These are phyloP conservation scores for Gossypium davidsonii DNA, from an alignment of 441 rosid species.

Conservation along the genomic window DNA sequence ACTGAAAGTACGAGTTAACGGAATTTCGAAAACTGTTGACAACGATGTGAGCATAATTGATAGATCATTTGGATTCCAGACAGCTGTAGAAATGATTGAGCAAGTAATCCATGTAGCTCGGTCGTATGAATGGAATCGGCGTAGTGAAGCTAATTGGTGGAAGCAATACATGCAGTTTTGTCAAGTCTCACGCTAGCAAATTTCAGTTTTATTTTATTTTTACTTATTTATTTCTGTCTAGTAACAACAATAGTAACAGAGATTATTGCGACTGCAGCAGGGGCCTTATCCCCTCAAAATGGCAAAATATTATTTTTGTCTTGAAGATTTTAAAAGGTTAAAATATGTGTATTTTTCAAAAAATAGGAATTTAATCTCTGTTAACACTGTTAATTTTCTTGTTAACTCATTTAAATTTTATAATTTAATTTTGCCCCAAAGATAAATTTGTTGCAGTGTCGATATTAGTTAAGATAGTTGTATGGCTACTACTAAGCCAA, in stretches of 20 bases:
- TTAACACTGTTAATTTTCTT: too few species aligned
- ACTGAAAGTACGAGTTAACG: slow-evolving; percentile 30
- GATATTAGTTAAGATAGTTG: neutral
- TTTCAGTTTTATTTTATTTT: neutral
- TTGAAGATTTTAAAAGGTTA: too few species aligned
- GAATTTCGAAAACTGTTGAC: slow-evolving; percentile 79
- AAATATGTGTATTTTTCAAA: too few species aligned
- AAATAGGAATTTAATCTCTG: too few species aligned
- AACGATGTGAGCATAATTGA: slow-evolving; percentile 81
- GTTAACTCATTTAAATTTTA: too few species aligned
- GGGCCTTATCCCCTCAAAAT: too few species aligned
- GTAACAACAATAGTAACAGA: neutral
- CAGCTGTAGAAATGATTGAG: slow-evolving; percentile 86
- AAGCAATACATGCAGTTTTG: slow-evolving; percentile 49
- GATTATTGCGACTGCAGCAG: neutral
- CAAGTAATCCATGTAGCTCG: slow-evolving; percentile 43
- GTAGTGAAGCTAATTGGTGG: slow-evolving; percentile 85
- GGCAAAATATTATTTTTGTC: too few species aligned
- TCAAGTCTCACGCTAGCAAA: neutral
- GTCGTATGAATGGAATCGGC: slow-evolving; percentile 28
- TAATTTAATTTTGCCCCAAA: too few species aligned
- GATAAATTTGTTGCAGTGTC: neutral
- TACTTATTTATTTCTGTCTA: neutral
- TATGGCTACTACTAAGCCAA: neutral
- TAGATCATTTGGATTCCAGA: slow-evolving; percentile 83